A percentile compares a stretch with the other conserved stretches of the same genome.
These are phyloP conservation scores for Pichia terricola DNA, from an alignment of 1,139 yeast species.

Conservation along the genomic window DNA sequence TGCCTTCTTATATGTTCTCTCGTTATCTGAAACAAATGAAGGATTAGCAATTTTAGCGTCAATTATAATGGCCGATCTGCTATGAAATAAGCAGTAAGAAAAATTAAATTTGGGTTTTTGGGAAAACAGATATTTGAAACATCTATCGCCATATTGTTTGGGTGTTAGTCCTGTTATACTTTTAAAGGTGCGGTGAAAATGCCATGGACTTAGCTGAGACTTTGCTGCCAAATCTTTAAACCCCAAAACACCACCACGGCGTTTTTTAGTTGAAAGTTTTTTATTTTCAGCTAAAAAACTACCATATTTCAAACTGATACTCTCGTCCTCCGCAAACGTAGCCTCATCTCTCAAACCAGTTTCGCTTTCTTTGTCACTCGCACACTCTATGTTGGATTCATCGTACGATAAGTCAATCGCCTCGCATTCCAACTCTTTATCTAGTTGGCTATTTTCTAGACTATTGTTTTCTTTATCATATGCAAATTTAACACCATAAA, in stretches of 20 bases:
- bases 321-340: background rate
- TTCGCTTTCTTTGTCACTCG: background rate
- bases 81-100: background rate
- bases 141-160: constrained; percentile 79
- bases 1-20: background rate
- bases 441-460: too few relatives aligned
- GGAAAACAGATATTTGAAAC: constrained; percentile 46
- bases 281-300: constrained; percentile 9
- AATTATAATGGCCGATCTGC: constrained; percentile 19
- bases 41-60: constrained; percentile 25
- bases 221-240: constrained; percentile 83
- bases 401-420: background rate
- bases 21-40: constrained; percentile 13
- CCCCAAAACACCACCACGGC: constrained; percentile 84
- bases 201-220: constrained; percentile 86
- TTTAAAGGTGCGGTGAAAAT: constrained; percentile 82
- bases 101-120: constrained; percentile 1
- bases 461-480: background rate
- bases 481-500: constrained; percentile 31
- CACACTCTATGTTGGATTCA: background rate
- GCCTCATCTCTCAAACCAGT: background rate
- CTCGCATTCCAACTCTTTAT: background rate
- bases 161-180: constrained; percentile 81
- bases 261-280: constrained; percentile 38
- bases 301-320: constrained; percentile 3